phyloP scores from a whole-genome alignment of 148 eudicot genomes.

The Chenopodium suecicum region DNA sequence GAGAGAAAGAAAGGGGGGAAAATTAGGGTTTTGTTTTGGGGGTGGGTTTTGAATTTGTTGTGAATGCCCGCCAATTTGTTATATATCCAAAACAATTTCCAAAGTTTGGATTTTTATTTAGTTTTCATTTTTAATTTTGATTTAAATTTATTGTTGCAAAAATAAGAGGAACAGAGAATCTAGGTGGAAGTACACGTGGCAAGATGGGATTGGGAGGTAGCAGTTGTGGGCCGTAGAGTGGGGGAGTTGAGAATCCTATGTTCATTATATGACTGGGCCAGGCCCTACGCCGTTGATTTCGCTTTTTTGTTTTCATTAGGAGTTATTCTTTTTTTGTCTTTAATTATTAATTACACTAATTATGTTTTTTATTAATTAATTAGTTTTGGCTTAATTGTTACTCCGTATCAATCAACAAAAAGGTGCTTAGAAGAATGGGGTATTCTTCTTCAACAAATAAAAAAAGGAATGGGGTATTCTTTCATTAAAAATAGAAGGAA shows the following conservation, averaged over 20 bases:
- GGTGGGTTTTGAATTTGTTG: conserved; percentile 25
- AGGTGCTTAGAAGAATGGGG: not conserved
- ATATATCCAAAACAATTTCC: conserved; percentile 19
- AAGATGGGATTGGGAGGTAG: conserved; percentile 18
- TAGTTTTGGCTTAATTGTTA: no score
- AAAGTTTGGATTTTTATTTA: not conserved
- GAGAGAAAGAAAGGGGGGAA: not conserved
- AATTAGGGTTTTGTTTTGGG: conserved; percentile 25
- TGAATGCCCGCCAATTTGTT: conserved; percentile 36
- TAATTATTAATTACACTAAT: not conserved
- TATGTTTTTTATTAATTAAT: no score
- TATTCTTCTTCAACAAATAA: no score
- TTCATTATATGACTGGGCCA: conserved; percentile 1
- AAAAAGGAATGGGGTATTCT: no score
- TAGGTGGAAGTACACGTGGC: conserved; percentile 24
- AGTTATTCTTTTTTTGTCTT: not conserved
- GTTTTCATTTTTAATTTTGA: not conserved
- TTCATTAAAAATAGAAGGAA: no score
- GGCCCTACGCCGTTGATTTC: conserved; percentile 24
- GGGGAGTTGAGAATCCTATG: conserved; percentile 24
- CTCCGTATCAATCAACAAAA: not conserved
- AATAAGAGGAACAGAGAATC: conserved; percentile 15
- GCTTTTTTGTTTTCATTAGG: conserved; percentile 6
- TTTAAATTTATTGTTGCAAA: not conserved
- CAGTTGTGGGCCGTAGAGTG: conserved; percentile 16